Evolutionary conservation across 345 rosid genomes (phyloP).

Genomic region (Gynandropsis gynandra): DNA sequence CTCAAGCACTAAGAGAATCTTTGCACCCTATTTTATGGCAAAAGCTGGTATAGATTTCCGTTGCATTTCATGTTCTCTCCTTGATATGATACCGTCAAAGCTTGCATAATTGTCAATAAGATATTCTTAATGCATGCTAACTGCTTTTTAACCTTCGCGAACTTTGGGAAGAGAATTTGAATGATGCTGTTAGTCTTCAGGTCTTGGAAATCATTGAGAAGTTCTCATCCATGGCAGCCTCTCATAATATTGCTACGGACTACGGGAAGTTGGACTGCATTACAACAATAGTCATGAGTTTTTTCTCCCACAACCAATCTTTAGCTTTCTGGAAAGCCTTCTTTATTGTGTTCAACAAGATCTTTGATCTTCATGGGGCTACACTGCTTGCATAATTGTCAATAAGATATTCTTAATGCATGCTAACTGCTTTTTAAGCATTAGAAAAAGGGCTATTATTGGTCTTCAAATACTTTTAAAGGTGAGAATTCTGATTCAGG

Average conservation of each 20-base stretch:
- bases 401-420: slow-evolving; percentile 8
- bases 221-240: slow-evolving; percentile 80
- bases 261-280: slow-evolving; percentile 95
- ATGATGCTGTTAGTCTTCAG: slow-evolving; percentile 95
- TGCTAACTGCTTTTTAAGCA: slow-evolving; percentile 32
- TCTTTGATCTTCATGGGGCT: slow-evolving; percentile 91
- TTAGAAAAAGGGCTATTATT: slow-evolving; percentile 88
- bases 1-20: slow-evolving; percentile 95
- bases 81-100: slow-evolving; percentile 6
- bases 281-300: slow-evolving; percentile 73
- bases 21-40: slow-evolving; percentile 94
- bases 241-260: slow-evolving; percentile 90
- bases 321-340: slow-evolving; percentile 83
- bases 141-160: slow-evolving; percentile 50
- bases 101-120: too few relatives aligned
- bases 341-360: slow-evolving; percentile 66
- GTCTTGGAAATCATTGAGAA: slow-evolving; percentile 88
- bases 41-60: slow-evolving; percentile 54
- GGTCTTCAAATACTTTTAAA: slow-evolving; percentile 91
- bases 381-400: slow-evolving; percentile 75
- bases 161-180: slow-evolving; percentile 99
- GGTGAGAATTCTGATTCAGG: slow-evolving; percentile 42
- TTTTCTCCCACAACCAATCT: slow-evolving; percentile 93
- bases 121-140: slow-evolving; percentile 9
- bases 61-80: slow-evolving; percentile 8